Evolutionary conservation across 2,329 filamentous ascomycete species (phyloP).

Genomic region (Dryadomyces quercus-mongolicae): DNA sequence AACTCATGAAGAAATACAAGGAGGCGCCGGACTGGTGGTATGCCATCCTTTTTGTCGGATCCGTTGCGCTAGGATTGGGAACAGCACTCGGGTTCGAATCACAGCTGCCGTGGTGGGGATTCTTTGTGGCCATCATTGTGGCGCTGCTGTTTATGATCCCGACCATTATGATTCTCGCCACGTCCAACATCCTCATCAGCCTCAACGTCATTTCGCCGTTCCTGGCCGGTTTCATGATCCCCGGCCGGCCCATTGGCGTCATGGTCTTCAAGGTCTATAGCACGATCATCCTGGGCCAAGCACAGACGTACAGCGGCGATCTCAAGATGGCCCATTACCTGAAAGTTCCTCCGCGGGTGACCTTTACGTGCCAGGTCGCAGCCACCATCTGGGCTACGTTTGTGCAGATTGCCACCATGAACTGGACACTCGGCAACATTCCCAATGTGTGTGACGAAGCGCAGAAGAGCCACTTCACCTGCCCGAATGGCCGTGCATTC

Average conservation of each 20-base stretch:
- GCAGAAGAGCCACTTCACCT: too few relatives aligned
- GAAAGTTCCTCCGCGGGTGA: too few relatives aligned
- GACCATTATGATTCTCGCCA: slow-evolving; percentile 32
- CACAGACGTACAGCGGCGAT: too few relatives aligned
- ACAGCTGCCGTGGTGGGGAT: background rate
- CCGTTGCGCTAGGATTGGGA: background rate
- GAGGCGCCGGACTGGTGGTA: slow-evolving; percentile 6
- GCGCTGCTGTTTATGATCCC: slow-evolving; percentile 26
- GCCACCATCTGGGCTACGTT: too few relatives aligned
- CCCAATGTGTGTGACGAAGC: too few relatives aligned
- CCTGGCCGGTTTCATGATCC: slow-evolving; percentile 35
- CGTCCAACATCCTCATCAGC: slow-evolving; percentile 35
- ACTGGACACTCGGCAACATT: too few relatives aligned
- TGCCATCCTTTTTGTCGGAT: background rate
- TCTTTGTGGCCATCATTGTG: slow-evolving; percentile 2
- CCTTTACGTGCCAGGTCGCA: too few relatives aligned
- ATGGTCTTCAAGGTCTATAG: slow-evolving; percentile 31
- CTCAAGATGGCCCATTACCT: too few relatives aligned
- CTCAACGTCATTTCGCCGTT: slow-evolving; percentile 37
- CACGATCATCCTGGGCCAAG: slow-evolving; percentile 2
- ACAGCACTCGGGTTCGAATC: too few relatives aligned
- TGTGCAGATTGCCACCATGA: too few relatives aligned
- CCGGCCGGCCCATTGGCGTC: slow-evolving; percentile 34
- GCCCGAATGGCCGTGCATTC: too few relatives aligned
- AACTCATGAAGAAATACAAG: background rate